Evolutionary conservation across 805 yeast genomes (phyloP).

Genomic region (Candida corydali): DNA sequence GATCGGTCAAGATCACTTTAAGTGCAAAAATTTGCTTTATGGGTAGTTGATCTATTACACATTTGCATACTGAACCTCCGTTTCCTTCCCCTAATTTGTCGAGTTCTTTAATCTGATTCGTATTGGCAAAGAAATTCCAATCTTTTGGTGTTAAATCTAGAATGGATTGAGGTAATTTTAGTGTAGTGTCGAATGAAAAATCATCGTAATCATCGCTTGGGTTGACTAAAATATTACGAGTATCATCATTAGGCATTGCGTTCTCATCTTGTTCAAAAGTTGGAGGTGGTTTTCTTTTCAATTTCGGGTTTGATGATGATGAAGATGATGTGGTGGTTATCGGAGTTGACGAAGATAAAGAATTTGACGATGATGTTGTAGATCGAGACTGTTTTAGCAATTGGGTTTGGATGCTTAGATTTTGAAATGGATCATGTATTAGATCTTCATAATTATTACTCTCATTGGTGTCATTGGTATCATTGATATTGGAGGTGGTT

Average conservation of each 20-base stretch:
- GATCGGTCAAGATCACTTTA: constrained; percentile 68
- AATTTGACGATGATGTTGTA: constrained; percentile 4
- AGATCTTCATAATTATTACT: constrained; percentile 2
- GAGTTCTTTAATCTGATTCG: constrained; percentile 61
- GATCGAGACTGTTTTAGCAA: not conserved
- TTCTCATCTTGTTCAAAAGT: too few relatives aligned
- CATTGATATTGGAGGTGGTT: not conserved
- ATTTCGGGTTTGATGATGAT: constrained; percentile 4
- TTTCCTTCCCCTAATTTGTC: constrained; percentile 88
- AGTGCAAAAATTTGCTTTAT: constrained; percentile 72
- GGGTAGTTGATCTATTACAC: constrained; percentile 41
- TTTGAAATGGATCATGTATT: not conserved
- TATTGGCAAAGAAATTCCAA: constrained; percentile 63
- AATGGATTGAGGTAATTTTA: constrained; percentile 15
- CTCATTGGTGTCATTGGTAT: constrained; percentile 8
- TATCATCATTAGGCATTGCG: constrained; percentile 18
- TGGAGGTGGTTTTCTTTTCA: constrained; percentile 39
- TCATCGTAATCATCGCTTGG: constrained; percentile 5
- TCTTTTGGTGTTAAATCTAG: constrained; percentile 61
- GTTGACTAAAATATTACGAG: too few relatives aligned
- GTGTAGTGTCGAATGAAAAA: constrained; percentile 1
- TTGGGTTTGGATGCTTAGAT: not conserved
- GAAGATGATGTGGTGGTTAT: constrained; percentile 10
- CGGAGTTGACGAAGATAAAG: constrained; percentile 7
- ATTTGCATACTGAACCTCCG: constrained; percentile 86